Conservation (phyloP, 164 flowering plant species). For the Stephania japonica region DNA sequence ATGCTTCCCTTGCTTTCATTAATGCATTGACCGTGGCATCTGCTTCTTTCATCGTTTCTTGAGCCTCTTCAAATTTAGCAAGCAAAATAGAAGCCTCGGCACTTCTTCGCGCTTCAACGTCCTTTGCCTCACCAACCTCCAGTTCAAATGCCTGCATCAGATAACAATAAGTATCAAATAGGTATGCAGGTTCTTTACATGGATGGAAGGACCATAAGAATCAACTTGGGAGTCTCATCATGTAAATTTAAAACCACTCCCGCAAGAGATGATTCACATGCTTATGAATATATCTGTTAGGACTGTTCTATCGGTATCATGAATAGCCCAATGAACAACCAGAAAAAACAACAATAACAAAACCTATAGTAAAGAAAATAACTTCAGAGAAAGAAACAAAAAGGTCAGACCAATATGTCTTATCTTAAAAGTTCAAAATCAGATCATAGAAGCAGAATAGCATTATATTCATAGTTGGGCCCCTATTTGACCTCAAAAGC, state of each 20-base stretch:
- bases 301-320: too few relatives aligned
- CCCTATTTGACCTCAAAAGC: too few relatives aligned
- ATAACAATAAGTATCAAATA: slow-evolving; percentile 10
- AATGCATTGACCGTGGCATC: slow-evolving; percentile 71
- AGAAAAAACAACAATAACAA: too few relatives aligned
- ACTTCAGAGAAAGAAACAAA: neutral
- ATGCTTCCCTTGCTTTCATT: slow-evolving; percentile 59
- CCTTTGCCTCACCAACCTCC: slow-evolving; percentile 58
- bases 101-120: slow-evolving; percentile 47
- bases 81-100: slow-evolving; percentile 64
- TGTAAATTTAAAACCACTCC: neutral
- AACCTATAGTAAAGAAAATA: neutral
- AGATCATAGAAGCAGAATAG: neutral
- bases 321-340: too few relatives aligned
- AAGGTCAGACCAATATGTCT: neutral
- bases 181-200: neutral
- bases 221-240: neutral
- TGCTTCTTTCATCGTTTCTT: slow-evolving; percentile 72
- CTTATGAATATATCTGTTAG: neutral
- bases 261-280: neutral
- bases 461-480: too few relatives aligned
- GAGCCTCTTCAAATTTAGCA: slow-evolving; percentile 77
- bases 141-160: slow-evolving; percentile 47
- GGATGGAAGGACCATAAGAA: neutral
- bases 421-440: neutral